phyloP scores from a whole-genome alignment of 2,329 filamentous ascomycete species.

The Cladosporium oxysporum region DNA sequence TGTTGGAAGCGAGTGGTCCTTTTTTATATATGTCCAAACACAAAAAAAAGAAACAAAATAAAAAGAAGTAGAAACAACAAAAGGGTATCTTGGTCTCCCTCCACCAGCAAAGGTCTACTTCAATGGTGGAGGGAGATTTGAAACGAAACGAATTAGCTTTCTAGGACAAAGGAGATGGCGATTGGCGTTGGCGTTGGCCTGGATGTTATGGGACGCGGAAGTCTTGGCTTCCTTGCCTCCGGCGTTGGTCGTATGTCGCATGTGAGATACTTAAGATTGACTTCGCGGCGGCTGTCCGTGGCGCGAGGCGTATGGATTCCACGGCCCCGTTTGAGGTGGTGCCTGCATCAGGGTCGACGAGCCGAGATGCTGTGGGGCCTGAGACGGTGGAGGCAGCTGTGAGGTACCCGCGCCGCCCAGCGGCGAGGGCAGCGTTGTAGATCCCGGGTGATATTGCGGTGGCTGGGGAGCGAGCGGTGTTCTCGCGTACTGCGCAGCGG shows the following conservation, averaged over 20 bases:
- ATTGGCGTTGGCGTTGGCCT: not conserved
- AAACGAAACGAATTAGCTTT: constrained; percentile 17
- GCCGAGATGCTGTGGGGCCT: constrained; percentile 15
- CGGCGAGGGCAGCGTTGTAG: constrained; percentile 28
- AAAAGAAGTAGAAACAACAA: not conserved
- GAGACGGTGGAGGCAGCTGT: constrained; percentile 17
- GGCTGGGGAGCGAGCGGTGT: constrained; percentile 29
- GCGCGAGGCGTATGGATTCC: constrained; percentile 36
- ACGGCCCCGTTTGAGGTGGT: constrained; percentile 37
- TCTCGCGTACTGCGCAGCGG: constrained; percentile 25
- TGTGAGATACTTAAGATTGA: constrained; percentile 3
- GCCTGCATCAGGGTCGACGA: constrained; percentile 35
- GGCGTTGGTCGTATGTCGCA: not conserved
- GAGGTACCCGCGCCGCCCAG: constrained; percentile 22
- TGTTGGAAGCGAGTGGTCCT: not conserved
- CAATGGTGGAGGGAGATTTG: not conserved
- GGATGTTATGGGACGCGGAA: not conserved
- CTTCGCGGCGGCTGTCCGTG: constrained; percentile 15
- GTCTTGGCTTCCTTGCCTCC: not conserved
- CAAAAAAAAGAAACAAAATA: not conserved
- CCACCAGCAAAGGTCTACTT: not conserved
- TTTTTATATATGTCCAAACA: not conserved
- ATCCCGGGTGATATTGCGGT: constrained; percentile 25
- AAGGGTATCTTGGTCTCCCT: constrained; percentile 18
- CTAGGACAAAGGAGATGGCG: constrained; percentile 16